A percentile compares a stretch with the other conserved stretches of the same genome.
Conservation (phyloP, 805 yeast species). For the Candida glaebosa region DNA sequence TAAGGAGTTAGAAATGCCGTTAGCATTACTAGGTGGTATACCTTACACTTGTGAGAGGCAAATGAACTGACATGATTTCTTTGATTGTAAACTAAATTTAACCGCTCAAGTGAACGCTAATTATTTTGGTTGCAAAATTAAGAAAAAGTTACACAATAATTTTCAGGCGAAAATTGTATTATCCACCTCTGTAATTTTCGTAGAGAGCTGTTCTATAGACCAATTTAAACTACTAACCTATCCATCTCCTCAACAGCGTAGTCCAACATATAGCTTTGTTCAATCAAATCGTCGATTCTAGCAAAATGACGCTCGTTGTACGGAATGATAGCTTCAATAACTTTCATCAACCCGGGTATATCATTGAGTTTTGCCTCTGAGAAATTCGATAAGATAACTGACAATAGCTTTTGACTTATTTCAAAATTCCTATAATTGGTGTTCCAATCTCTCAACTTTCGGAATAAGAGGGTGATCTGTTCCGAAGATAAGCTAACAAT, state of each 20-base stretch:
- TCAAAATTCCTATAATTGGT: constrained; percentile 78
- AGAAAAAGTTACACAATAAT: background rate
- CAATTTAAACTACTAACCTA: constrained; percentile 11
- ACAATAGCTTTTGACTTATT: constrained; percentile 74
- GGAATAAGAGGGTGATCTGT: constrained; percentile 58
- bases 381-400: constrained; percentile 57
- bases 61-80: background rate
- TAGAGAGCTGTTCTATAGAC: too few relatives aligned
- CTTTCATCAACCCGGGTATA: constrained; percentile 62
- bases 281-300: constrained; percentile 75
- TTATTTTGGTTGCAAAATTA: background rate
- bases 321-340: constrained; percentile 77
- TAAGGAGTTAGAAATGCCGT: background rate
- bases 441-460: constrained; percentile 91
- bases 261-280: constrained; percentile 82
- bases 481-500: constrained; percentile 56
- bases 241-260: constrained; percentile 80
- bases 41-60: background rate
- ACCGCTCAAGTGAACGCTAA: background rate
- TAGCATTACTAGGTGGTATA: background rate
- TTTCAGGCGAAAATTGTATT: too few relatives aligned
- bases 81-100: too few relatives aligned
- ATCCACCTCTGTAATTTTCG: too few relatives aligned
- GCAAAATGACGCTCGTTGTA: constrained; percentile 82
- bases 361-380: constrained; percentile 55